These are phyloP conservation scores for Phytophthora aleatoria DNA, from an alignment of 352 stramenopile species.

Conservation along the genomic window DNA sequence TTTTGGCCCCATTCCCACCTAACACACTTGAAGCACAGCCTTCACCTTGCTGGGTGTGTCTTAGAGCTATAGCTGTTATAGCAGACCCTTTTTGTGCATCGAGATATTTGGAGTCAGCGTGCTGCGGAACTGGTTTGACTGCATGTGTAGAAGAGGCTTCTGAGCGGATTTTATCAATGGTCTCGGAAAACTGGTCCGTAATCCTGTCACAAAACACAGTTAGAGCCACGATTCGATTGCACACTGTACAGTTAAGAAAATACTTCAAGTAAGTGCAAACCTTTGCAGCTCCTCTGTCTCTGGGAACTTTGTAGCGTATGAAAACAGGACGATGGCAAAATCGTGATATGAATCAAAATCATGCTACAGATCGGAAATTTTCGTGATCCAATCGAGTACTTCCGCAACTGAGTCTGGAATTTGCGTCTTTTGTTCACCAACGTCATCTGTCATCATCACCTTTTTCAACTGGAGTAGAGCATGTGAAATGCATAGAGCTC, in stretches of 20 bases:
- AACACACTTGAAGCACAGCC: no score
- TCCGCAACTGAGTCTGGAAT: neutral
- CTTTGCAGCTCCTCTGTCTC: neutral
- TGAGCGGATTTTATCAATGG: neutral
- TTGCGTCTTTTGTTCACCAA: neutral
- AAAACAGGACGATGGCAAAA: conserved; percentile 4
- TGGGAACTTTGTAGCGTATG: neutral
- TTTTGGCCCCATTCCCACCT: neutral
- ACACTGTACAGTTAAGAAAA: no score
- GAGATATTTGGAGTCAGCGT: no score
- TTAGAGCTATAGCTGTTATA: no score
- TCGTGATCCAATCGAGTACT: conserved; percentile 3
- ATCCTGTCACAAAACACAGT: neutral
- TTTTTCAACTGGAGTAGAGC: conserved; percentile 6
- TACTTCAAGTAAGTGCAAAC: neutral
- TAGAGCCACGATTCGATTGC: neutral
- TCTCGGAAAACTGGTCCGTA: neutral
- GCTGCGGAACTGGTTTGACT: no score
- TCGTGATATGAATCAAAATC: conserved; percentile 7
- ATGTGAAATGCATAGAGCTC: neutral
- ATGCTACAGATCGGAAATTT: neutral
- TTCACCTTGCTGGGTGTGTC: no score
- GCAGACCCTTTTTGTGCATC: no score
- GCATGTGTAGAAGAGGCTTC: neutral
- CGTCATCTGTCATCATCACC: conserved; percentile 2